These are phyloP conservation scores for Mycena latifolia DNA, from an alignment of 768 basidiomycete species.

Conservation along the genomic window DNA sequence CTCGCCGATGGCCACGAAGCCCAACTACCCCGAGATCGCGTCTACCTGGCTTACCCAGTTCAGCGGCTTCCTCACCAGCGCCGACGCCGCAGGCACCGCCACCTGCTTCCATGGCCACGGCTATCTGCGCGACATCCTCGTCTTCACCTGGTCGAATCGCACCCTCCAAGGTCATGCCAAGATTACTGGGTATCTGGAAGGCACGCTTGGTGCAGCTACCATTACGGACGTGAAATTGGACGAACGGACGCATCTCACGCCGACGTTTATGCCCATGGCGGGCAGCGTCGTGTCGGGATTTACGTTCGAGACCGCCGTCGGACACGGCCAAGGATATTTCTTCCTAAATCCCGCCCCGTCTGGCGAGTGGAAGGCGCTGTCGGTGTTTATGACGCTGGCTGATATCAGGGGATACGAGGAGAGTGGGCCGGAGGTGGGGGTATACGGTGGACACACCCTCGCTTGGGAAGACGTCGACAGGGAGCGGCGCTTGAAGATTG, in stretches of 20 bases:
- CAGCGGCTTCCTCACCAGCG: no score
- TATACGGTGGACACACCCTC: slow-evolving; percentile 33
- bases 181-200: slow-evolving; percentile 30
- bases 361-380: slow-evolving; percentile 31
- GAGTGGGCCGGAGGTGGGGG: slow-evolving; percentile 19
- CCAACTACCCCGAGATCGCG: no score
- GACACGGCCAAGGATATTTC: slow-evolving; percentile 32
- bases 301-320: slow-evolving; percentile 33
- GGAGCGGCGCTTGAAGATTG: slow-evolving; percentile 32
- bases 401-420: slow-evolving; percentile 41
- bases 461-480: slow-evolving; percentile 33
- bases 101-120: slow-evolving; percentile 16
- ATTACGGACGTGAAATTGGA: slow-evolving; percentile 8
- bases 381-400: slow-evolving; percentile 22
- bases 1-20: no score
- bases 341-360: slow-evolving; percentile 11
- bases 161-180: slow-evolving; percentile 29
- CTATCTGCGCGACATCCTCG: slow-evolving; percentile 35
- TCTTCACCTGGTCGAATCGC: slow-evolving; percentile 36
- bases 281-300: slow-evolving; percentile 32
- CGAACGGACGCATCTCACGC: background rate
- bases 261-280: slow-evolving; percentile 9
- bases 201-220: background rate
- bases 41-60: no score
- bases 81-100: no score